phyloP scores from a whole-genome alignment of 805 yeast species.

The Dipodascus albidus region DNA sequence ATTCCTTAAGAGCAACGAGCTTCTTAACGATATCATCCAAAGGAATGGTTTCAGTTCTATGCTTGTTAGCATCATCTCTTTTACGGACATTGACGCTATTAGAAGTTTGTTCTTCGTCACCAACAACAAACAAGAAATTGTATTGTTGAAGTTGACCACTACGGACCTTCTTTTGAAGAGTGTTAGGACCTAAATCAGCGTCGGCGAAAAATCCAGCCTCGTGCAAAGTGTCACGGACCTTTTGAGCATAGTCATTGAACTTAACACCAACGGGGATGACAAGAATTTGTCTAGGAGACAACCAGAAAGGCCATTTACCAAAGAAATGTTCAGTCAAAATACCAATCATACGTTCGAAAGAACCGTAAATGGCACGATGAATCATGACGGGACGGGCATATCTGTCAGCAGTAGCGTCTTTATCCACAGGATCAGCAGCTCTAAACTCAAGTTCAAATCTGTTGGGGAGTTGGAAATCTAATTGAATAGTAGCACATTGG shows the following conservation, averaged over 20 bases:
- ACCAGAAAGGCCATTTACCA: conserved; percentile 99
- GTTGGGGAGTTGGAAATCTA: conserved; percentile 95
- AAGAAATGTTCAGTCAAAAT: conserved; percentile 95
- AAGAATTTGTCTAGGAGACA: conserved; percentile 96
- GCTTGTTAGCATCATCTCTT: conserved; percentile 80
- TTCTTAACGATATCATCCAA: conserved; percentile 63
- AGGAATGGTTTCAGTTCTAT: conserved; percentile 68
- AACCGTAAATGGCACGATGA: conserved; percentile 97
- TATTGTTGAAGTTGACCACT: conserved; percentile 89
- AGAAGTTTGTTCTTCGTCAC: conserved; percentile 80
- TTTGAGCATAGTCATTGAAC: conserved; percentile 81
- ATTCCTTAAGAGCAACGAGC: conserved; percentile 54
- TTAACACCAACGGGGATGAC: conserved; percentile 96
- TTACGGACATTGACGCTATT: conserved; percentile 87
- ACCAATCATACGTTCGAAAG: conserved; percentile 98
- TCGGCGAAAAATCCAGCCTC: conserved; percentile 80
- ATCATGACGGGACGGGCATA: conserved; percentile 91
- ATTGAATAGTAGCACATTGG: conserved; percentile 98
- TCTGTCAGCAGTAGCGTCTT: conserved; percentile 24
- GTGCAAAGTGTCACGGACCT: conserved; percentile 53
- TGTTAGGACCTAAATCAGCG: conserved; percentile 87
- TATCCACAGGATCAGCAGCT: conserved; percentile 25
- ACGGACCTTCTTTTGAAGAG: conserved; percentile 96
- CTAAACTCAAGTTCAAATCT: conserved; percentile 87
- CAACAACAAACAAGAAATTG: conserved; percentile 94